Evolutionary conservation across 2,329 filamentous ascomycete genomes (phyloP).

Genomic region (Calonectria hongkongensis): DNA sequence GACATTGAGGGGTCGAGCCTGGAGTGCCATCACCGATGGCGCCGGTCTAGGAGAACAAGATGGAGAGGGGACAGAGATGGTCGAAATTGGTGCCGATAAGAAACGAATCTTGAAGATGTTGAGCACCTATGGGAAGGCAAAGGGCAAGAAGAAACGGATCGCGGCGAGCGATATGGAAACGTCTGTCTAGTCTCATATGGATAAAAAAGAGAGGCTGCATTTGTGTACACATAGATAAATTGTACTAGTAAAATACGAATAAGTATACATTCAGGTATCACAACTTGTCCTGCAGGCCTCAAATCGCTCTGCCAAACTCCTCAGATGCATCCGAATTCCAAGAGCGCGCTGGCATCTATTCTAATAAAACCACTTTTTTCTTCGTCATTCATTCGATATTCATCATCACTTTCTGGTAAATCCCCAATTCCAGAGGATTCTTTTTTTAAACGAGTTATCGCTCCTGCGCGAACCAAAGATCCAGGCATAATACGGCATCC

Average conservation of each 20-base stretch:
- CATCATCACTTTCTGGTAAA: neutral
- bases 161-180: constrained; percentile 25
- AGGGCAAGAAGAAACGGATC: constrained; percentile 15
- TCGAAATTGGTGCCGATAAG: constrained; percentile 3
- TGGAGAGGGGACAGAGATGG: neutral
- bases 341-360: neutral
- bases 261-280: neutral
- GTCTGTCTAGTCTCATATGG: constrained; percentile 20
- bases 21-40: neutral
- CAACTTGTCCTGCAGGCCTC: neutral
- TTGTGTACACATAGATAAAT: neutral
- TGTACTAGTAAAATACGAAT: constrained; percentile 11
- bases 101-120: constrained; percentile 28
- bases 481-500: no score
- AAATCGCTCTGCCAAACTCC: constrained; percentile 15
- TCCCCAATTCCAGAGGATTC: neutral
- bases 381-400: neutral
- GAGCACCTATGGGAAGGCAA: constrained; percentile 34
- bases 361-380: neutral
- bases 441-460: no score
- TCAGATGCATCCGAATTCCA: neutral
- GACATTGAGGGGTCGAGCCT: constrained; percentile 27
- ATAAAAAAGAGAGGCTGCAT: neutral
- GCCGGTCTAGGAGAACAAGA: neutral
- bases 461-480: neutral